Evolutionary conservation across 768 basidiomycete species (phyloP), one percentile per base, ranked within the genome.

Genomic region (Xerocomellus intermedius): DNA sequence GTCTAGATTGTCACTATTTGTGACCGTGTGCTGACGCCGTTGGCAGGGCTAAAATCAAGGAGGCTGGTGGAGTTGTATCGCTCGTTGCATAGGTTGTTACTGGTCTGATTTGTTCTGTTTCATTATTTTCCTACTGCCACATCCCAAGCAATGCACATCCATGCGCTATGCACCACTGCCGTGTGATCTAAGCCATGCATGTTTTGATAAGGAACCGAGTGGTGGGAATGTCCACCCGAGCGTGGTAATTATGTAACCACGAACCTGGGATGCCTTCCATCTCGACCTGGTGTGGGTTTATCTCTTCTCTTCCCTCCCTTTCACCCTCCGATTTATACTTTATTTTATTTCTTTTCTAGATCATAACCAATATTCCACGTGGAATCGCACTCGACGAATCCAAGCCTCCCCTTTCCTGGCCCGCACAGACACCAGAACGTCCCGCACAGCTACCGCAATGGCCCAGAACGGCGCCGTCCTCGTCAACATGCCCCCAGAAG

Each of bases 51-150:
- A 93, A 93, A 76, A 94, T 94, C 80, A 93, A 91, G 78, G 93
- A 87, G 76, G 91, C 90, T 57, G 94, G 94, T 56, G 94, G 94
- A 69, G 94, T 96, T 68, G 93, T 99, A 64, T 85, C 85, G 75
- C 82, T 98, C 66, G 78, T 94, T 68, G 96, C 96, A 74, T 98
- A 83, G 68, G 55, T 13, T 54, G n/a, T 17, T 36, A 4, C 30
- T 48, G 30, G 21, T 22, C 21, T 9, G 33, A 56, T 60, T 53
- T 58, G 49, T 62, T 67, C 37, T 71, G 53, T 69, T 67, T 63
- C 50, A 45, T 45, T 56, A 49, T 26, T 16, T n/a, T 58, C 5
- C 36, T 43, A 50, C 42, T 50, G 53, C 36, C 43, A 41, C n/a
- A 14, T n/a, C 28, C 17, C 17, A 21, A 45, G 28, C 44, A 24